Evolutionary conservation across 768 basidiomycete genomes (phyloP), one percentile per base, ranked within the genome.

Genomic region (Gymnopilus dilepis): DNA sequence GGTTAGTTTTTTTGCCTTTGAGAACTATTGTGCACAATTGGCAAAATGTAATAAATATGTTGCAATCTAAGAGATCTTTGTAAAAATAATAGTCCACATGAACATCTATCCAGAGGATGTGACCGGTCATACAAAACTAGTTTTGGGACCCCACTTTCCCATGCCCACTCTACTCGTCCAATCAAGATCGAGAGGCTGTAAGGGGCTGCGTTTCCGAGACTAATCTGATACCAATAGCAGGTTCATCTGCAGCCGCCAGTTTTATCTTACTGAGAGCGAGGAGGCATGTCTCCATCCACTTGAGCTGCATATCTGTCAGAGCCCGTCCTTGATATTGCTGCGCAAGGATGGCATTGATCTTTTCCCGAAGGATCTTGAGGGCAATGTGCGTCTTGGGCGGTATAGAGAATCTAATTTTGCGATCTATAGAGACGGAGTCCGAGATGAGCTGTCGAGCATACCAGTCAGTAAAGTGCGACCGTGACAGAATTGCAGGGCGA

Each of bases 211-310:
- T 37, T 37, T 9, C 9, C 3, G 8, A 11, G 34, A 8, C 11
- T 37, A 9, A 58, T 53, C 56, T 62, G 21, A 62, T 62, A 11
- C 56, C 41, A 28, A 62, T 62, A 13, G 51, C 61, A 12, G 58
- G 38, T n/a, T 65, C 61, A 28, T 75, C 72, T 34, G 65, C 68
- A 15, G 47, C 73, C 59, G 75, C 76, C 26, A 79, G 48, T 69
- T 82, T 85, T 28, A 75, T 72, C 66, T 81, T 86, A 5, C 88
- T 84, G 43, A 94, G 72, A 1, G 87, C 82, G 61, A 78, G 74
- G 72, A 92, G 74, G 0, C 87, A 90, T 7, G 92, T 69, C 31
- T 90, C 87, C 68, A 88, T 89, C 95, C 95, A 97, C 34, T 75
- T 71, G 30, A 80, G 68, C 64, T 93, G 92, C 5, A 81, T 77